Evolutionary conservation across 768 basidiomycete genomes (phyloP).

Genomic region (Podaxis sp.): DNA sequence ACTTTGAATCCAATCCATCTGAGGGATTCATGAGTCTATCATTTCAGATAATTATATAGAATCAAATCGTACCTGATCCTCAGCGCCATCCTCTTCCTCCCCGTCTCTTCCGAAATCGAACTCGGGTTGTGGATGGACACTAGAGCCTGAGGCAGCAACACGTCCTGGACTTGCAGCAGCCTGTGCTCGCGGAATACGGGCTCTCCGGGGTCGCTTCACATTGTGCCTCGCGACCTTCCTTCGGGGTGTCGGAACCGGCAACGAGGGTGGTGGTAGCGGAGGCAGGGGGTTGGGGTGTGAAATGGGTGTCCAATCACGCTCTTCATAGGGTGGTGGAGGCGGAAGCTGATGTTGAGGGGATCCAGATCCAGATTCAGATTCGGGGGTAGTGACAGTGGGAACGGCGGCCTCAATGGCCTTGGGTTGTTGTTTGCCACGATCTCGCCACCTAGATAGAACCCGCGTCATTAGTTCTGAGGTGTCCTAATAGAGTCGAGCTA

Average conservation of each 20-base stretch:
- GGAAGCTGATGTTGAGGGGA: slow-evolving; percentile 22
- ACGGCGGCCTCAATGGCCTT: slow-evolving; percentile 16
- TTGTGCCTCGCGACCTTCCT: slow-evolving; percentile 10
- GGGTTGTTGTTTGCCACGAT: slow-evolving; percentile 58
- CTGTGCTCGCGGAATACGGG: slow-evolving; percentile 3
- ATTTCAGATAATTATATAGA: neutral
- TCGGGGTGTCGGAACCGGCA: neutral
- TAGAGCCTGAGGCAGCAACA: slow-evolving; percentile 21
- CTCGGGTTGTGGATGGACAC: slow-evolving; percentile 34
- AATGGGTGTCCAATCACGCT: slow-evolving; percentile 50
- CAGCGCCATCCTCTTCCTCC: slow-evolving; percentile 30
- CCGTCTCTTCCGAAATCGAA: slow-evolving; percentile 37
- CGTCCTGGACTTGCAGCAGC: slow-evolving; percentile 12
- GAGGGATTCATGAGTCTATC: slow-evolving; percentile 5
- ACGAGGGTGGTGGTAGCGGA: slow-evolving; percentile 20
- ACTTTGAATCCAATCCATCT: slow-evolving; percentile 86
- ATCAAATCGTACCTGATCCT: slow-evolving; percentile 39
- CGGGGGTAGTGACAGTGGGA: slow-evolving; percentile 30
- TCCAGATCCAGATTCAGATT: neutral
- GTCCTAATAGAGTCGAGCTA: neutral
- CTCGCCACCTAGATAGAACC: slow-evolving; percentile 59
- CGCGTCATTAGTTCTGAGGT: neutral
- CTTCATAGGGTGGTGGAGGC: slow-evolving; percentile 69
- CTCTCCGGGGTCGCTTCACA: slow-evolving; percentile 12
- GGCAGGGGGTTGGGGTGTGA: slow-evolving; percentile 26